Base-by-base conservation (phyloP, 768 basidiomycete genomes). In the Suillus paluster region DNA sequence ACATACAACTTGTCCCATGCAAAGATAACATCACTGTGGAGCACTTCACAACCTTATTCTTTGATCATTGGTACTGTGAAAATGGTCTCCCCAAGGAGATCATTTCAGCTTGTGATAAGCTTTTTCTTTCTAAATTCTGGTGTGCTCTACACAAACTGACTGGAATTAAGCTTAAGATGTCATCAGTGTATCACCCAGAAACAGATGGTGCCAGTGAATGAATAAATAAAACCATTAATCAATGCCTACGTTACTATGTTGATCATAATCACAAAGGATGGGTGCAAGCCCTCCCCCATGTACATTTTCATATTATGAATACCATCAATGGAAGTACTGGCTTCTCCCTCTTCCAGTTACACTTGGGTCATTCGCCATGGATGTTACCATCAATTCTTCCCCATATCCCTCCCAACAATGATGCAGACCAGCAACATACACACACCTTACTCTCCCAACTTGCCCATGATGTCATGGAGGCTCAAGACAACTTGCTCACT, bases 141-240 rank as follows among this genome's bases (percentile, higher is more conserved):
- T 67, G 57, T 34, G 45, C 50, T 5, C 58, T 73, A 10, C 50
- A 59, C 15, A 38, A 23, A 9, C 52, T 70, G 5, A 63, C 72
- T 2, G 73, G 78, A 0, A 63, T 76, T 1, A 66, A 72, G 5
- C 57, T 78, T 0, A 70, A 67, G 21, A 64, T 75, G 68, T 80
- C 78, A 0, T 75, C 75, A 0, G 57, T 77, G 0, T 80, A 70
- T 48, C 80, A 81, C 44, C 79, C 76, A 0, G 70, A 81, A 61
- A 77, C 74, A 0, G 74, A 80, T 65, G 76, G 80, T 0, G 42
- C 65, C 0, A 76, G 72, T n/a, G 74, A 81, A 64, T 54, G 66
- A 0, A 71, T 71, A 0, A 78, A 78, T 48, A 74, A 75, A 52
- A 79, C 73, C 0, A 58, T 78, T 1, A 73, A 69, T 46, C 77